These are phyloP conservation scores for Neophaeococcomyces aloes DNA, from an alignment of 2,329 filamentous ascomycete genomes.

Conservation along the genomic window DNA sequence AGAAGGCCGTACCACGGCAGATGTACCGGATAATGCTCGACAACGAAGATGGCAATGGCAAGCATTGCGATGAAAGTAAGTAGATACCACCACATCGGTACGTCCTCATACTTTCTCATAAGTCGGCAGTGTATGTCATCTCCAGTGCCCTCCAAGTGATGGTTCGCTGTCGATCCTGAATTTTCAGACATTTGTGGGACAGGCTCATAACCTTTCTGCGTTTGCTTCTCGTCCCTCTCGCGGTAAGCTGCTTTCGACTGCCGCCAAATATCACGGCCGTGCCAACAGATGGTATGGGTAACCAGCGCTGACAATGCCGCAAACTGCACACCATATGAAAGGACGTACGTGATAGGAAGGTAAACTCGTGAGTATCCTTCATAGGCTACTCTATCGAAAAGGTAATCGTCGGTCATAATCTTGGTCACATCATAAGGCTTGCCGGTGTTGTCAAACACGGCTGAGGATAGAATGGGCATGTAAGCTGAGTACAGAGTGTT, in stretches of 20 bases:
- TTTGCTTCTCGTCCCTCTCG: conserved; percentile 46
- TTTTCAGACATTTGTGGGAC: conserved; percentile 28
- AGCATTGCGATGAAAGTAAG: conserved; percentile 65
- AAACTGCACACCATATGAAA: conserved; percentile 80
- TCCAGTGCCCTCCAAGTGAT: conserved; percentile 25
- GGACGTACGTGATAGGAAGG: conserved; percentile 73
- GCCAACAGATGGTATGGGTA: conserved; percentile 74
- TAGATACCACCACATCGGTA: conserved; percentile 72
- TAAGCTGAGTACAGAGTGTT: conserved; percentile 73
- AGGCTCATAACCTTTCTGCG: conserved; percentile 44
- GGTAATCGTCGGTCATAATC: conserved; percentile 65
- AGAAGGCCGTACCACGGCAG: conserved; percentile 80
- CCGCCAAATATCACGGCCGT: conserved; percentile 68
- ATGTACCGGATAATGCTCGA: conserved; percentile 73
- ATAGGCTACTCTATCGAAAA: conserved; percentile 69
- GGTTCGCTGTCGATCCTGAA: conserved; percentile 2
- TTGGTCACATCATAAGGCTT: conserved; percentile 69
- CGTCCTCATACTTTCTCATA: conserved; percentile 74
- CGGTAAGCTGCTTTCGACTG: conserved; percentile 62
- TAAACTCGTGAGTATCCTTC: conserved; percentile 74
- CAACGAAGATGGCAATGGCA: conserved; percentile 68
- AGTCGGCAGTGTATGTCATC: conserved; percentile 78
- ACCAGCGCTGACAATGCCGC: conserved; percentile 68
- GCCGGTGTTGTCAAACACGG: conserved; percentile 77
- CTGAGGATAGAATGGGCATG: conserved; percentile 74